phyloP scores from a whole-genome alignment of 164 flowering plant species.

The Vitis riparia region DNA sequence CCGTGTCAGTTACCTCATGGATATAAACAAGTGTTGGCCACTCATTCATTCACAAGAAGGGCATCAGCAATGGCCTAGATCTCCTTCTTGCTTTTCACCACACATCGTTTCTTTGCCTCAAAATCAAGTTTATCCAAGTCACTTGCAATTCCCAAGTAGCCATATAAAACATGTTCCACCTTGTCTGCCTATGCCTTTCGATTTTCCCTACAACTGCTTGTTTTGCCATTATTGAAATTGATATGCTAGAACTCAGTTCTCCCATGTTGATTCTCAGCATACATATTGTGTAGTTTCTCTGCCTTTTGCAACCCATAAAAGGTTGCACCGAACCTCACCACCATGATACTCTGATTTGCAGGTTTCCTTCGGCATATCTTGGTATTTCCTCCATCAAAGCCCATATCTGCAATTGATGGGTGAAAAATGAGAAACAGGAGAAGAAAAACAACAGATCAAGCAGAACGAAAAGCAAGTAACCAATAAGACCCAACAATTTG shows the following conservation, averaged over 20 bases:
- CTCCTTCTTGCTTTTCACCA: constrained; percentile 66
- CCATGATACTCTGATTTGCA: constrained; percentile 55
- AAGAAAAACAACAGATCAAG: background rate
- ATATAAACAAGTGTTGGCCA: background rate
- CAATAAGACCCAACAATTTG: background rate
- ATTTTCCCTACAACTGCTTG: background rate
- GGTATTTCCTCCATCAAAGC: constrained; percentile 37
- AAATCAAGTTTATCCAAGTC: constrained; percentile 62
- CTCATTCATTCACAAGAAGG: constrained; percentile 21
- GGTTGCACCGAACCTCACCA: constrained; percentile 52
- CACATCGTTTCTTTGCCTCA: constrained; percentile 41
- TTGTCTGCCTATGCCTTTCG: constrained; percentile 13
- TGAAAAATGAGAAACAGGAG: constrained; percentile 2
- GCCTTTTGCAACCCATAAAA: constrained; percentile 70
- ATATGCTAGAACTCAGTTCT: constrained; percentile 42
- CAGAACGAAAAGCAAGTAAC: background rate
- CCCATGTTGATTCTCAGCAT: constrained; percentile 46
- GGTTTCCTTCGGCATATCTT: constrained; percentile 55
- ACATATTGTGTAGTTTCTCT: constrained; percentile 51
- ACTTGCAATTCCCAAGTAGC: constrained; percentile 57
- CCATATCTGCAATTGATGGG: constrained; percentile 44
- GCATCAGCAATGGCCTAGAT: constrained; percentile 52
- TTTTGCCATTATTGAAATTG: constrained; percentile 1
- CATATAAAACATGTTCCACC: constrained; percentile 41
- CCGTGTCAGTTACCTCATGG: too few relatives aligned